Evolutionary conservation across 2,329 filamentous ascomycete species (phyloP), one percentile per base, ranked within the genome.

Genomic region (Aureobasidium sp.): DNA sequence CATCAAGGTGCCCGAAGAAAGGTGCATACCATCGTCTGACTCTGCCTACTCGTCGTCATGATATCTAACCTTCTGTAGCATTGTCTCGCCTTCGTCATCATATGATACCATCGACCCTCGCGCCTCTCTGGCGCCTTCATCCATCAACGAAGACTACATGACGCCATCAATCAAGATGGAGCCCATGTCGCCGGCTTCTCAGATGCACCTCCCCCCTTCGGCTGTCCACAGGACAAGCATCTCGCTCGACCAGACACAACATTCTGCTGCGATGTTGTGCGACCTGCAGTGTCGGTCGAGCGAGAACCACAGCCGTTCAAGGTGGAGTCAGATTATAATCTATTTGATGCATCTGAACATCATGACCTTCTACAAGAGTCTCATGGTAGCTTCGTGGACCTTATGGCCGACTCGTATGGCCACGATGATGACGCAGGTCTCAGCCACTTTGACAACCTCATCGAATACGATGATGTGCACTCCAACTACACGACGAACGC

Each of bases 191-290:
- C 47, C 62, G 31, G 56, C 61, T 45, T 48, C 47, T 45, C 52
- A 41, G 39, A 58, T 63, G 47, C 62, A 57, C 37, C n/a, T 36
- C 31, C 41, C 60, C 2, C 45, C 47, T 45, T 41, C 56, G 47
- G 44, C 39, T 55, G 62, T 62, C 41, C 47, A 48, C 31, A 60
- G 57, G 52, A 61, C 55, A 53, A 57, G 55, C 48, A 53, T 60
- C 63, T 62, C 87, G 79, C 83, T 89, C 86, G 90, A 95, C 84
- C 80, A 85, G 94, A 94, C 92, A 97, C 94, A 97, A 97, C 92
- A 95, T 96, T 92, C 94, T 97, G 94, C 94, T 84, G 94, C 84
- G 92, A 88, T 97, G 93, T 97, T 97, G 94, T 97, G 88, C 78
- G 94, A 96, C 94, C 94, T 96, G 94, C 94, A 89, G 94, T 99